phyloP scores from a whole-genome alignment of 768 basidiomycete genomes.

The Amanita exitialis region DNA sequence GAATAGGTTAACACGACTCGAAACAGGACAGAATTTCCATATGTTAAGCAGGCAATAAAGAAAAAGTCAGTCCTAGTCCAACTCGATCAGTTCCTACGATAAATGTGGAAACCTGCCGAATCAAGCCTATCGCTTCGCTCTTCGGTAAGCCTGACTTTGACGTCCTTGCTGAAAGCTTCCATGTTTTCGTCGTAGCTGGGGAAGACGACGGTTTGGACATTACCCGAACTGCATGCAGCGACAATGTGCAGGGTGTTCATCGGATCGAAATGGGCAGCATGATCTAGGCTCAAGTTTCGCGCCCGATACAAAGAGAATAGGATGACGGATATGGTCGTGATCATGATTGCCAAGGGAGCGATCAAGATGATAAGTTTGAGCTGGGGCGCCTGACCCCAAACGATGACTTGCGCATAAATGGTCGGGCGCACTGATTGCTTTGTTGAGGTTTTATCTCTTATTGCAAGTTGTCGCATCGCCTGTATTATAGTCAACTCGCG shows the following conservation, averaged over 20 bases:
- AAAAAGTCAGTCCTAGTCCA: too few relatives aligned
- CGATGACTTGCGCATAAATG: neutral
- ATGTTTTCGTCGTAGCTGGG: neutral
- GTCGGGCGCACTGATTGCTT: neutral
- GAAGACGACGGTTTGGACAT: neutral
- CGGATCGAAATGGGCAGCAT: neutral
- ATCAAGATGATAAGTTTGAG: neutral
- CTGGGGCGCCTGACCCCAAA: neutral
- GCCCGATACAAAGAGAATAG: neutral
- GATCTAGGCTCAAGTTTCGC: neutral
- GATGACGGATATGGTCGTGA: neutral
- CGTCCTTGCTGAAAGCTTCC: neutral
- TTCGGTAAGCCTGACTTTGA: neutral
- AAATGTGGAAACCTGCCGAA: too few relatives aligned
- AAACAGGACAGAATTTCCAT: too few relatives aligned
- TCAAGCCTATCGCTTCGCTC: too few relatives aligned
- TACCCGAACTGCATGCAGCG: neutral
- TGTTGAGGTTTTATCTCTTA: too few relatives aligned
- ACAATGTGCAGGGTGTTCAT: neutral
- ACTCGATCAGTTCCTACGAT: too few relatives aligned
- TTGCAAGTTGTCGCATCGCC: neutral
- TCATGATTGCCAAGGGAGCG: neutral
- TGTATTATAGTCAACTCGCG: neutral
- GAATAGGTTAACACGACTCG: too few relatives aligned
- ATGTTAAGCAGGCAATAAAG: too few relatives aligned